Conservation (phyloP, 1,284 basidiomycete species). For the Lentinula novae-zelandiae region DNA sequence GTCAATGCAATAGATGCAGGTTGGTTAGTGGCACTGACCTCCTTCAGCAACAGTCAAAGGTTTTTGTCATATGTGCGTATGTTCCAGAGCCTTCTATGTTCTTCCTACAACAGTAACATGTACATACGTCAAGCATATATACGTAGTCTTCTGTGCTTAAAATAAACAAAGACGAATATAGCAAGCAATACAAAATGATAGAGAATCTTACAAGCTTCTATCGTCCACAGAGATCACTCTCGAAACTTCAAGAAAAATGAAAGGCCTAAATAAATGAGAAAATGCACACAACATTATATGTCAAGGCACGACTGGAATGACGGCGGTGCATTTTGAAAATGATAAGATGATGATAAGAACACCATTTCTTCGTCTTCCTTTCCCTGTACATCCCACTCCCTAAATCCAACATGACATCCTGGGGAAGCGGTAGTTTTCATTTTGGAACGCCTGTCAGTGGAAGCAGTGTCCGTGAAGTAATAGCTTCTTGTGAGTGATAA, state of each 20-base stretch:
- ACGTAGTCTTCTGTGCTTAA: no score
- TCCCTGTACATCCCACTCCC: background rate
- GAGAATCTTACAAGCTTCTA: no score
- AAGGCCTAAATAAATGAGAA: background rate
- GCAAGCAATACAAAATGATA: background rate
- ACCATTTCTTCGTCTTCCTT: background rate
- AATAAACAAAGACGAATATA: background rate
- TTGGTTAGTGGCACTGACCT: background rate
- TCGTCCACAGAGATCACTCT: no score
- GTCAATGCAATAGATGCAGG: no score
- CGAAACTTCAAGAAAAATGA: background rate
- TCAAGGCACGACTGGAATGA: no score
- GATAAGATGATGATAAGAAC: background rate
- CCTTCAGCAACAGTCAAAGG: background rate
- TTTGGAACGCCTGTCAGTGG: conserved; percentile 15
- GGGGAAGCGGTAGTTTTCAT: conserved; percentile 8
- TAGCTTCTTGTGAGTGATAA: conserved; percentile 7
- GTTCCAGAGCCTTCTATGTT: background rate
- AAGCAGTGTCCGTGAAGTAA: conserved; percentile 13
- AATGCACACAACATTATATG: no score
- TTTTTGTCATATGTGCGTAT: background rate
- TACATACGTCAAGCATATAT: background rate
- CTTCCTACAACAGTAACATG: background rate
- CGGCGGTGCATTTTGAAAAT: background rate
- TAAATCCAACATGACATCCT: background rate